These are phyloP conservation scores for Stygiomarasmius scandens DNA, from an alignment of 1,284 basidiomycete genomes.

Conservation along the genomic window DNA sequence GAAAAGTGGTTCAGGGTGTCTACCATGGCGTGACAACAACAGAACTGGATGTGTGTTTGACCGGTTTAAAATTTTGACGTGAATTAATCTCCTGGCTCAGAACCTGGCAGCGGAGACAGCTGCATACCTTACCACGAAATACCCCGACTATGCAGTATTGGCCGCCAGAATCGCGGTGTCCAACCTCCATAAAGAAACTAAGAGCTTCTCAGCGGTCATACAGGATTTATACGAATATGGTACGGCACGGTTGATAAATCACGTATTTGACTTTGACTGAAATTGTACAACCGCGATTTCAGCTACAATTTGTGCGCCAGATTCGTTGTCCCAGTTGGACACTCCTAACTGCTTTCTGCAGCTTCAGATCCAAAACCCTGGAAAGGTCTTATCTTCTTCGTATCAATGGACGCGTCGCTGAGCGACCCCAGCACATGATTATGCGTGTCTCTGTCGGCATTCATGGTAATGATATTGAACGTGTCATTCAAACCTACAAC, in stretches of 20 bases:
- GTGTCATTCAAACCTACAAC: conserved; percentile 89
- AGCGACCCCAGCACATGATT: conserved; percentile 98
- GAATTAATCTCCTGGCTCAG: conserved; percentile 37
- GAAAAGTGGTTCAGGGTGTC: conserved; percentile 94
- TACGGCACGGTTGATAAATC: too few species aligned
- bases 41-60: conserved; percentile 84
- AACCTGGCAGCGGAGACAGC: conserved; percentile 96
- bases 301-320: conserved; percentile 88
- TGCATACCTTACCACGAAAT: conserved; percentile 94
- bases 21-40: conserved; percentile 96
- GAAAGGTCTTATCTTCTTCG: conserved; percentile 96
- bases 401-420: conserved; percentile 92
- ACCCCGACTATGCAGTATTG: conserved; percentile 97
- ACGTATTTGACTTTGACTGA: conserved; percentile 96
- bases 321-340: not conserved
- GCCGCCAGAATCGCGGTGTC: conserved; percentile 98
- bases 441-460: conserved; percentile 99
- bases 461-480: conserved; percentile 89
- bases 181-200: conserved; percentile 99
- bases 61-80: not conserved
- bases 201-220: conserved; percentile 90
- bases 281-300: conserved; percentile 98
- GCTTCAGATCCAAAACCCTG: conserved; percentile 99
- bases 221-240: conserved; percentile 90
- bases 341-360: conserved; percentile 28